Percentiles rank a stretch among this genome's conserved stretches.
These are phyloP conservation scores for Vanrija sp. DNA, from an alignment of 1,284 basidiomycete genomes.

Conservation along the genomic window DNA sequence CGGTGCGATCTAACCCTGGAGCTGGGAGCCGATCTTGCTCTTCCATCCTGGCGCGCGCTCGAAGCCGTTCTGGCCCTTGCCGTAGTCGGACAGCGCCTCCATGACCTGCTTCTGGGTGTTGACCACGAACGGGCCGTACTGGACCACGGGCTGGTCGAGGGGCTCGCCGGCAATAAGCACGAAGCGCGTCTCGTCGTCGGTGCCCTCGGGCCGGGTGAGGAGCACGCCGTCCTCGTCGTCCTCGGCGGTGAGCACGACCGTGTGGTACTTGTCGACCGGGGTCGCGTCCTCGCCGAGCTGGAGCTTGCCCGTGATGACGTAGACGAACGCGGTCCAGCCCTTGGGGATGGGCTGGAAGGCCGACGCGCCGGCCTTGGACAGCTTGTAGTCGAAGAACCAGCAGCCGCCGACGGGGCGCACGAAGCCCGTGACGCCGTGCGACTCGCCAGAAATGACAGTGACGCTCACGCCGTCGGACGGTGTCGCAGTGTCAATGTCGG, in stretches of 20 bases:
- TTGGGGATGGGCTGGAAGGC: constrained; percentile 81
- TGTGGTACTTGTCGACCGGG: constrained; percentile 63
- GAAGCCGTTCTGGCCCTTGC: constrained; percentile 76
- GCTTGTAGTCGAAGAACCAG: constrained; percentile 83
- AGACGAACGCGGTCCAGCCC: constrained; percentile 78
- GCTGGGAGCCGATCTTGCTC: constrained; percentile 64
- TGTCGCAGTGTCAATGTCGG: constrained; percentile 57
- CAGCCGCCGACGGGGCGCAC: constrained; percentile 86
- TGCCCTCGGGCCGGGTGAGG: constrained; percentile 50
- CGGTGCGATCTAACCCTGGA: neutral
- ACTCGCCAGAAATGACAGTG: constrained; percentile 84
- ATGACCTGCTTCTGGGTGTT: constrained; percentile 74
- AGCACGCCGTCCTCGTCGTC: constrained; percentile 41
- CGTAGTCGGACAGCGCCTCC: constrained; percentile 78
- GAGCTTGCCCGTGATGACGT: constrained; percentile 63
- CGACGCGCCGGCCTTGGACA: constrained; percentile 61
- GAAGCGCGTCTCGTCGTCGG: constrained; percentile 63
- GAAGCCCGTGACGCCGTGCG: constrained; percentile 76
- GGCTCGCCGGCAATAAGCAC: constrained; percentile 83
- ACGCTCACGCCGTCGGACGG: constrained; percentile 70
- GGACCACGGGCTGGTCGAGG: constrained; percentile 79
- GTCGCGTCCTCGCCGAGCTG: constrained; percentile 53
- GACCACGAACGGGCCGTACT: constrained; percentile 62
- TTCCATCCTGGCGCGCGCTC: constrained; percentile 85
- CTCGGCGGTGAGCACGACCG: constrained; percentile 57